A percentile compares a stretch with the other conserved stretches of the same genome.
These are phyloP conservation scores for Pseudopithomyces chartarum DNA, from an alignment of 2,329 filamentous ascomycete genomes.

Conservation along the genomic window DNA sequence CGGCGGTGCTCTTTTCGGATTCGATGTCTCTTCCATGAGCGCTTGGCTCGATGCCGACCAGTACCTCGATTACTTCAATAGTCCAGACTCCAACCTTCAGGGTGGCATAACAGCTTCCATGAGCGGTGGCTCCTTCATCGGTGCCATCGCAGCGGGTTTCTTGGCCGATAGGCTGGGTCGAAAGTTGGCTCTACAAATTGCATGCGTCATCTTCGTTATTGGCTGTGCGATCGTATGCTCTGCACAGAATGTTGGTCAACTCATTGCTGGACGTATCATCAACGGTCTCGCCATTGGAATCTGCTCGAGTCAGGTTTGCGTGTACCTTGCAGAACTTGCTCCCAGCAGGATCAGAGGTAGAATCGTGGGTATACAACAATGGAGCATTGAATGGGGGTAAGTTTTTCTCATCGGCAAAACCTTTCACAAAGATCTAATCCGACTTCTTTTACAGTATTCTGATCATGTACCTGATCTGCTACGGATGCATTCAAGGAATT, in stretches of 20 bases:
- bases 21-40: slow-evolving; percentile 62
- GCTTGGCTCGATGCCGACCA: slow-evolving; percentile 58
- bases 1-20: slow-evolving; percentile 60
- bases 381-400: slow-evolving; percentile 46
- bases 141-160: slow-evolving; percentile 56
- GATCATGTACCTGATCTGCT: slow-evolving; percentile 52
- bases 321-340: slow-evolving; percentile 52
- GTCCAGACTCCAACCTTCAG: slow-evolving; percentile 54
- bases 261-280: slow-evolving; percentile 53
- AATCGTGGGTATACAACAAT: slow-evolving; percentile 52
- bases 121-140: slow-evolving; percentile 56
- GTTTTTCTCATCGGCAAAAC: slow-evolving; percentile 42
- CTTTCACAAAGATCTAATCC: background rate
- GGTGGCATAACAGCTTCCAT: slow-evolving; percentile 57
- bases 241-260: slow-evolving; percentile 45
- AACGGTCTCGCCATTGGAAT: slow-evolving; percentile 52
- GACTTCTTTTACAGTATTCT: background rate
- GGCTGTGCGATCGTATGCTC: slow-evolving; percentile 50
- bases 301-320: slow-evolving; percentile 51
- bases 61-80: slow-evolving; percentile 54
- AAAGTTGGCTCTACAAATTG: slow-evolving; percentile 52
- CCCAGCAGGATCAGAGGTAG: slow-evolving; percentile 50
- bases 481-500: slow-evolving; percentile 40
- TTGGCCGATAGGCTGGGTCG: slow-evolving; percentile 56
- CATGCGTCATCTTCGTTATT: slow-evolving; percentile 53